Conservation (phyloP, 2,329 filamentous ascomycete species). For the Aspergillus fumigatus region DNA sequence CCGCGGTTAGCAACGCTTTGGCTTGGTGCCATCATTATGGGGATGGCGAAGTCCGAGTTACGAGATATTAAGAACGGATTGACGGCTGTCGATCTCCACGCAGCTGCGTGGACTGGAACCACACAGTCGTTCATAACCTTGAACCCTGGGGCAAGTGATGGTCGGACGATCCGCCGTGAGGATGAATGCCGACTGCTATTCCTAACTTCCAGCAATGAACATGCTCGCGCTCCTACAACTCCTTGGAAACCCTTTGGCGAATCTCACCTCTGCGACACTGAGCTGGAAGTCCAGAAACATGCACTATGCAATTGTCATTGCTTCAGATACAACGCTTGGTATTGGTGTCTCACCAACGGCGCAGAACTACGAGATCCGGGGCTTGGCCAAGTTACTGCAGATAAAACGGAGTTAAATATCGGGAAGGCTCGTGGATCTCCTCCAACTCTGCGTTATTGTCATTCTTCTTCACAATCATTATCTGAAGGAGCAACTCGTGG, state of each 20-base stretch:
- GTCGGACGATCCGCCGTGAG: slow-evolving; percentile 10
- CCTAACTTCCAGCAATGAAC: slow-evolving; percentile 11
- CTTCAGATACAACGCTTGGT: slow-evolving; percentile 19
- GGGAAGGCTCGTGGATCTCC: not conserved
- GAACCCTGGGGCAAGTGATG: not conserved
- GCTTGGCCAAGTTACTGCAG: too few species aligned
- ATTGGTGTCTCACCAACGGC: slow-evolving; percentile 14
- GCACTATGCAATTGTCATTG: slow-evolving; percentile 14
- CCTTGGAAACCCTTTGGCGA: slow-evolving; percentile 20
- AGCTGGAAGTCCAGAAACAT: slow-evolving; percentile 15
- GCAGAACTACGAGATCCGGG: slow-evolving; percentile 3
- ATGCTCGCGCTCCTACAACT: slow-evolving; percentile 12
- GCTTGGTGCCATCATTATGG: slow-evolving; percentile 18
- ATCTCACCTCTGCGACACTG: slow-evolving; percentile 15
- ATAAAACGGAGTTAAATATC: not conserved
- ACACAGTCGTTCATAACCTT: slow-evolving; percentile 16
- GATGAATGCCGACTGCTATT: slow-evolving; percentile 22
- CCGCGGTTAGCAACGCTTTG: slow-evolving; percentile 16
- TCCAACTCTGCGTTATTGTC: not conserved
- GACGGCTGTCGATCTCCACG: slow-evolving; percentile 12
- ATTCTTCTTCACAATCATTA: slow-evolving; percentile 1
- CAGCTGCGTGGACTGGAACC: slow-evolving; percentile 16
- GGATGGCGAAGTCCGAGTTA: slow-evolving; percentile 10
- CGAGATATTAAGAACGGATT: slow-evolving; percentile 9
- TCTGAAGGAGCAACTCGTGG: slow-evolving; percentile 14